Evolutionary conservation across 2,329 filamentous ascomycete genomes (phyloP).

Genomic region (Aureobasidium uvarum): DNA sequence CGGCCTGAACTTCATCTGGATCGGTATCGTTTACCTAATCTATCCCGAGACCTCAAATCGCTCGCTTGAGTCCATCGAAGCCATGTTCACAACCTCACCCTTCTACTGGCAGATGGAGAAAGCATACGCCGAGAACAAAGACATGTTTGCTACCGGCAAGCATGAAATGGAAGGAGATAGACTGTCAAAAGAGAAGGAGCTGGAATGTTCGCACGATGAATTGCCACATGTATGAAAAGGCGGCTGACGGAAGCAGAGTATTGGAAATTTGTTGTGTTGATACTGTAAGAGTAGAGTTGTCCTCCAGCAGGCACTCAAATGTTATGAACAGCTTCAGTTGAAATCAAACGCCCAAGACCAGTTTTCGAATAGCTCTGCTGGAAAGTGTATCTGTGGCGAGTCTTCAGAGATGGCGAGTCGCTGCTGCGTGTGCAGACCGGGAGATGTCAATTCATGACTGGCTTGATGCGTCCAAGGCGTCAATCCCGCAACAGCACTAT

Average conservation of each 20-base stretch:
- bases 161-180: neutral
- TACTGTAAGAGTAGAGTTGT: neutral
- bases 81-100: slow-evolving; percentile 51
- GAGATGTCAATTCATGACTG: neutral
- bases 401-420: neutral
- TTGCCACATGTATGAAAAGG: neutral
- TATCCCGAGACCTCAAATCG: slow-evolving; percentile 48
- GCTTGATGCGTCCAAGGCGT: neutral
- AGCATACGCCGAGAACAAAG: slow-evolving; percentile 36
- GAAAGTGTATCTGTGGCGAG: slow-evolving; percentile 42
- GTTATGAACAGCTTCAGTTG: neutral
- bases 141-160: slow-evolving; percentile 17
- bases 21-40: slow-evolving; percentile 53
- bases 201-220: slow-evolving; percentile 2
- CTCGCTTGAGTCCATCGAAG: slow-evolving; percentile 54
- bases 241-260: neutral
- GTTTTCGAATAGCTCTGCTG: slow-evolving; percentile 43
- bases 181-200: slow-evolving; percentile 6
- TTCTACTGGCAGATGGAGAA: slow-evolving; percentile 50
- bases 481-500: neutral
- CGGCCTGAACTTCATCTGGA: slow-evolving; percentile 52
- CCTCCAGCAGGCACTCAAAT: neutral
- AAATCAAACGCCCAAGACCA: slow-evolving; percentile 44
- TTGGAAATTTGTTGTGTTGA: neutral
- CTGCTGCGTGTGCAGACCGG: neutral